Evolutionary conservation across 129 eudicot species (phyloP), one percentile per base, ranked within the genome.

Genomic region (Tagetes erecta): DNA sequence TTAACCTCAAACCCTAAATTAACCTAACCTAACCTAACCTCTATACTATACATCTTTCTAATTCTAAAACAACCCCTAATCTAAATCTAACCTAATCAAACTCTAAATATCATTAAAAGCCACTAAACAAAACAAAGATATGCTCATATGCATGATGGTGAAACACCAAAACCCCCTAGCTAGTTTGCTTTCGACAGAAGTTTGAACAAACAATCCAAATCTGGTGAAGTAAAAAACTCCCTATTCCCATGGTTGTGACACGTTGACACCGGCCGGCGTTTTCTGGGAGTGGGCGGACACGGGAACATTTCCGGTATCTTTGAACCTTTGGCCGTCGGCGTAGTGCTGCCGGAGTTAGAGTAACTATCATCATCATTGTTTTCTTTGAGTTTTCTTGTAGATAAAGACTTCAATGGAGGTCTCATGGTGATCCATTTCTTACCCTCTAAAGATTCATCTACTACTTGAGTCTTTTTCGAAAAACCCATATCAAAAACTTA

Each of bases 281-380:
- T 91, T 83, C 91, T 84, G 13, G 97, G 97, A 9, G 95, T 86
- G 51, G 89, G 84, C n/a, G 97, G 97, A 67, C 92, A 88, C 30
- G 76, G 70, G 49, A 84, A 46, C 34, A 31, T 63, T 39, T 86
- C 87, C 73, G 97, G 90, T 73, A 91, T 82, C 69, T 59, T 88
- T 0, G 97, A 81, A 5, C 75, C 90, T 76, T 81, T 87, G 7
- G 88, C 72, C 56, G 88, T 91, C 45, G 97, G 97, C 38, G 97
- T 91, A 6, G 86, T 88, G 59, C 11, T 66, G 51, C 82, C 82
- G 68, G 82, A 72, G 51, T 50, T 79, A 52, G 67, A 40, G 34
- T 71, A 56, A 31, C 8, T 10, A 44, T 44, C 49, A 39, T 39
- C 41, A 44, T 44, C 49, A 1, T 44, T 10, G 1, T 75, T 72